A percentile compares a stretch with the other conserved stretches of the same genome.
Conservation (phyloP, 306 rosid genomes). For the Quercus mongolica region DNA sequence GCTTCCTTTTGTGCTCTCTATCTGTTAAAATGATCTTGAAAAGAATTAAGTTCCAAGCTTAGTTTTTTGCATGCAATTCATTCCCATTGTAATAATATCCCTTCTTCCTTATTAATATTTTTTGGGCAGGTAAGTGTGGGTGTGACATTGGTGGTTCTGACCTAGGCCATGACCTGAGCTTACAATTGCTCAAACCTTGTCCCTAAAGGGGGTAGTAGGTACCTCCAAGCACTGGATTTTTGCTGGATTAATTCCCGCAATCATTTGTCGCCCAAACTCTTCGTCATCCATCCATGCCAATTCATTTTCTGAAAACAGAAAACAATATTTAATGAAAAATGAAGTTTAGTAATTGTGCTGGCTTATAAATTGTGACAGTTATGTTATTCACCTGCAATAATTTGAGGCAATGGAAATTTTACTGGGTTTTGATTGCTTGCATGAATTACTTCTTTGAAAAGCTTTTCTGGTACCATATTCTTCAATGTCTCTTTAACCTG, state of each 20-base stretch:
- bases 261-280: slow-evolving; percentile 79
- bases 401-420: slow-evolving; percentile 48
- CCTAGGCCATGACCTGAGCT: not conserved
- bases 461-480: slow-evolving; percentile 33
- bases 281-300: slow-evolving; percentile 64
- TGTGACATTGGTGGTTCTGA: not conserved
- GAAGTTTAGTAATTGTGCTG: not conserved
- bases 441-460: slow-evolving; percentile 30
- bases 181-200: not conserved
- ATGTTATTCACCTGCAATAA: slow-evolving; percentile 37
- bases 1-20: too few species aligned
- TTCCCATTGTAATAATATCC: not conserved
- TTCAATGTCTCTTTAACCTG: slow-evolving; percentile 40
- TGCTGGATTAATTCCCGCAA: slow-evolving; percentile 74
- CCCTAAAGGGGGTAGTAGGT: slow-evolving; percentile 7
- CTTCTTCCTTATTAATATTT: not conserved
- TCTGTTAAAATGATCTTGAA: too few species aligned
- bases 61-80: too few species aligned
- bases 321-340: not conserved
- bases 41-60: too few species aligned
- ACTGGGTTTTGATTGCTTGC: slow-evolving; percentile 27
- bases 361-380: not conserved
- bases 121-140: not conserved
- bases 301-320: slow-evolving; percentile 38
- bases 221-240: slow-evolving; percentile 52